A percentile compares a stretch with the other conserved stretches of the same genome.
These are phyloP conservation scores for Agaricus sinodeliciosus DNA, from an alignment of 768 basidiomycete species.

Conservation along the genomic window DNA sequence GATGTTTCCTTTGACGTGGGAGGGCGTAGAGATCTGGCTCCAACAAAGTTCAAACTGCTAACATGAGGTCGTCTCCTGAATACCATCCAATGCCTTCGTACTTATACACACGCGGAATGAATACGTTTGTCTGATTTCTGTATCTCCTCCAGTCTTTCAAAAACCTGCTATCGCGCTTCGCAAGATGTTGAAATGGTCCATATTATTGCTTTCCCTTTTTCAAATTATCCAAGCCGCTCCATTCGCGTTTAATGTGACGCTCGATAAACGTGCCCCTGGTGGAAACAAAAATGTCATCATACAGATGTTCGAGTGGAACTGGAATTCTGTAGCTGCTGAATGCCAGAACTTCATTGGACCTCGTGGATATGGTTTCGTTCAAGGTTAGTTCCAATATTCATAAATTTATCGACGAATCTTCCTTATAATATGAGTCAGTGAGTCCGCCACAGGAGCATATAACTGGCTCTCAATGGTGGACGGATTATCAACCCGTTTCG, in stretches of 20 bases:
- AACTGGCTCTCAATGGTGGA: constrained; percentile 62
- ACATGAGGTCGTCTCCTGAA: no score
- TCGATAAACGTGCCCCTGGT: constrained; percentile 8
- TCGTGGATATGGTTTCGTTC: constrained; percentile 64
- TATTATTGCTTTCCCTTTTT: background rate
- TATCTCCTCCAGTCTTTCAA: no score
- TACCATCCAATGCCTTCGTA: no score
- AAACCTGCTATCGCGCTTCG: no score
- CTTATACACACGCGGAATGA: no score
- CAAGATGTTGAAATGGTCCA: background rate
- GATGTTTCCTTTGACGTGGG: no score
- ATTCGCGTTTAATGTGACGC: background rate
- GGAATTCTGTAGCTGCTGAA: constrained; percentile 54
- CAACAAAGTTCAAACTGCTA: no score
- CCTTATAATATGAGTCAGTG: constrained; percentile 19
- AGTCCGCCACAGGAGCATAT: constrained; percentile 56
- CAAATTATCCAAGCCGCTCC: background rate
- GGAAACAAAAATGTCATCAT: constrained; percentile 44
- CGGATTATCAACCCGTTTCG: constrained; percentile 66
- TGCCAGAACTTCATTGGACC: constrained; percentile 63
- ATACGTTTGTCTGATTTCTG: no score
- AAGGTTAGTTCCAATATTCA: constrained; percentile 35
- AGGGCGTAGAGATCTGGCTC: no score
- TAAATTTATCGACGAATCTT: background rate
- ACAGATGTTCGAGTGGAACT: constrained; percentile 68